These are phyloP conservation scores for Colletotrichum lentis DNA, from an alignment of 2,329 filamentous ascomycete genomes.

Conservation along the genomic window DNA sequence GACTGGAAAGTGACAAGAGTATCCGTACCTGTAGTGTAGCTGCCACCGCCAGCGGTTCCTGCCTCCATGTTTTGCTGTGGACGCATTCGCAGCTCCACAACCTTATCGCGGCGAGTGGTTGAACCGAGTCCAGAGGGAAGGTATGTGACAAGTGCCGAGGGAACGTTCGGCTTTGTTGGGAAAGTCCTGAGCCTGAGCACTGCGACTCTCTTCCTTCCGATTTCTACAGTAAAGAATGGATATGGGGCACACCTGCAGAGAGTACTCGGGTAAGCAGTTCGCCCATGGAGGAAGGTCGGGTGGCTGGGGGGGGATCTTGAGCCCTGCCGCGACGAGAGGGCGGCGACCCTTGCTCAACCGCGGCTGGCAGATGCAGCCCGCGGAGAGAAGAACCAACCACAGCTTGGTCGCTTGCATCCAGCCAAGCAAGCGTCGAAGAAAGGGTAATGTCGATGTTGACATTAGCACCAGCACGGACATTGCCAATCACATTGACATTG, in stretches of 20 bases:
- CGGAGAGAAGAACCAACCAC: not conserved
- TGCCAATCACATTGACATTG: not conserved
- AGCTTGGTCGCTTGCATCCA: too few species aligned
- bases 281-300: too few species aligned
- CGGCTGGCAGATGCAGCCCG: not conserved
- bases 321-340: conserved; percentile 8
- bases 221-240: too few species aligned
- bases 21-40: not conserved
- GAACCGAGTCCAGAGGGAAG: too few species aligned
- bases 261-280: too few species aligned
- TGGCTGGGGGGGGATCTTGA: conserved; percentile 16
- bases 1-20: conserved; percentile 4
- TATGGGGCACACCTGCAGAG: too few species aligned
- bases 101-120: too few species aligned
- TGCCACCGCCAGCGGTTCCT: not conserved
- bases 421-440: not conserved
- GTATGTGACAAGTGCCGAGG: too few species aligned
- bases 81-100: not conserved
- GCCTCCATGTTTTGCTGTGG: conserved; percentile 15
- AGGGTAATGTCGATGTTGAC: not conserved
- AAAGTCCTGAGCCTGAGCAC: too few species aligned
- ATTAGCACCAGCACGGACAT: not conserved
- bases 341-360: not conserved
- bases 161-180: too few species aligned
- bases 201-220: too few species aligned